phyloP scores from a whole-genome alignment of 2,329 filamentous ascomycete genomes.

The Cladophialophora yegresii region DNA sequence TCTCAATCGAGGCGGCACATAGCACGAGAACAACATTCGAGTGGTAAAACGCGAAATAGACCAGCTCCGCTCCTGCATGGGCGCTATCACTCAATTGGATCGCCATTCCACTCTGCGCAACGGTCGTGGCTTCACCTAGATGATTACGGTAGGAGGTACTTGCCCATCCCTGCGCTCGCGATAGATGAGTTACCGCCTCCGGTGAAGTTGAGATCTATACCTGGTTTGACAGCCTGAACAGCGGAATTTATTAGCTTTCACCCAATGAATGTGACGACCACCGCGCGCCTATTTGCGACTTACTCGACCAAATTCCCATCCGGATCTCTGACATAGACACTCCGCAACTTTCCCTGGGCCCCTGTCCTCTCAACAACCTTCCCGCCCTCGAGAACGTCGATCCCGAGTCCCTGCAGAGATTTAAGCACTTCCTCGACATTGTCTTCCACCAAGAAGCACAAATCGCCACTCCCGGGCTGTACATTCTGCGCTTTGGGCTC shows the following conservation, averaged over 20 bases:
- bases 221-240: neutral
- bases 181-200: neutral
- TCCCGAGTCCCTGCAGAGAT: slow-evolving; percentile 46
- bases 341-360: slow-evolving; percentile 57
- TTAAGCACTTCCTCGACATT: slow-evolving; percentile 52
- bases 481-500: slow-evolving; percentile 60
- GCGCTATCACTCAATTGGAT: neutral
- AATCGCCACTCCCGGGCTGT: slow-evolving; percentile 59
- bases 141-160: neutral
- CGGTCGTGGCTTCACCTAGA: neutral
- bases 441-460: slow-evolving; percentile 61
- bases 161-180: neutral
- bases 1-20: neutral
- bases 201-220: neutral
- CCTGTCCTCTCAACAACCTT: slow-evolving; percentile 59
- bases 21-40: neutral
- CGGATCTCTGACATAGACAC: slow-evolving; percentile 63
- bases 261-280: neutral
- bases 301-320: slow-evolving; percentile 66
- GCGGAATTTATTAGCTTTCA: neutral
- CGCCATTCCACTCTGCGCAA: neutral
- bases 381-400: slow-evolving; percentile 55
- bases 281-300: slow-evolving; percentile 36
- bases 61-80: neutral
- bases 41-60: neutral